These are phyloP conservation scores for Calonectria hawksworthii DNA, from an alignment of 2,329 filamentous ascomycete species.

Conservation along the genomic window DNA sequence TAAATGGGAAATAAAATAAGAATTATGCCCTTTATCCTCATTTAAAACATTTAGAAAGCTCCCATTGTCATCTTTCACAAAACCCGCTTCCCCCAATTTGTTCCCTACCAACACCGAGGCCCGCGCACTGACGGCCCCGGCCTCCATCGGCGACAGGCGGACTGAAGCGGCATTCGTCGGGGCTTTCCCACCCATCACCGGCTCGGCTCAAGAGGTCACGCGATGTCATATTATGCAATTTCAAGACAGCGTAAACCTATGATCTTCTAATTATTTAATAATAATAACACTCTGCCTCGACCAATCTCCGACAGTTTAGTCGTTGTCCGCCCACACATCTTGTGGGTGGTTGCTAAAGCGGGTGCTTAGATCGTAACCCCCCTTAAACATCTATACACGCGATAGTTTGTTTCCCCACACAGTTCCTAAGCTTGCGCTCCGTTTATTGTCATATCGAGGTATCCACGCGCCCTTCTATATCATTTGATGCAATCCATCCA, in stretches of 20 bases:
- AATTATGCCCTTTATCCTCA: neutral
- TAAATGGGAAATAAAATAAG: too few species aligned
- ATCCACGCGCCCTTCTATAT: slow-evolving; percentile 59
- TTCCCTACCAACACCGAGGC: neutral
- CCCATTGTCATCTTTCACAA: neutral
- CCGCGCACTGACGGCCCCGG: slow-evolving; percentile 5
- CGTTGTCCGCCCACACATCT: slow-evolving; percentile 39
- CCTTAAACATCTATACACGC: slow-evolving; percentile 53
- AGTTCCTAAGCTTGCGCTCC: slow-evolving; percentile 56
- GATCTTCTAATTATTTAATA: neutral
- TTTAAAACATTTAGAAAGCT: neutral
- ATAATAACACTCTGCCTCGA: neutral
- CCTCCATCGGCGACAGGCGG: slow-evolving; percentile 3
- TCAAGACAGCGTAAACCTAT: neutral
- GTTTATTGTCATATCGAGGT: slow-evolving; percentile 68
- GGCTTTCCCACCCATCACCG: neutral
- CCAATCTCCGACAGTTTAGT: slow-evolving; percentile 28
- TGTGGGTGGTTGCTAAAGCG: slow-evolving; percentile 59
- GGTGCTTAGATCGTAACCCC: slow-evolving; percentile 51
- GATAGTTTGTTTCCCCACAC: slow-evolving; percentile 54
- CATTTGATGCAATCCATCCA: slow-evolving; percentile 62
- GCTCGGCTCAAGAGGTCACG: slow-evolving; percentile 12
- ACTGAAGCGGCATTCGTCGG: slow-evolving; percentile 20
- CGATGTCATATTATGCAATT: neutral
- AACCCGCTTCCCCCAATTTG: neutral